A percentile compares a stretch with the other conserved stretches of the same genome.
Conservation (phyloP, 1,284 basidiomycete genomes). For the Exsudoporus floridanus region DNA sequence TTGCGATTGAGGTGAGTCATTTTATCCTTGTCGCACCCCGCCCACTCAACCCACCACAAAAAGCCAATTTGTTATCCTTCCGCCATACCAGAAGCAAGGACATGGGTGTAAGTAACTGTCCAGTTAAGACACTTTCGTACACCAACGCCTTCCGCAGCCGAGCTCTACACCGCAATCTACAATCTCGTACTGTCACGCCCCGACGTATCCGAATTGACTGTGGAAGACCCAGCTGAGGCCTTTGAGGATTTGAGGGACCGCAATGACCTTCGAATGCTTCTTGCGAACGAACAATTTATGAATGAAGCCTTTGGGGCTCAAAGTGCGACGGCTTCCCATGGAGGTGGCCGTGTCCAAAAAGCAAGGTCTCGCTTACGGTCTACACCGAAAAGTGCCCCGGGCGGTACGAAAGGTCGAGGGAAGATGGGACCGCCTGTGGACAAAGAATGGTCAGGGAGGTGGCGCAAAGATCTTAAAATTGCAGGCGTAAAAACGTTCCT, state of each 20-base stretch:
- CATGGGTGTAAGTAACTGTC: slow-evolving; percentile 74
- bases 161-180: slow-evolving; percentile 87
- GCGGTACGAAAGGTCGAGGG: slow-evolving; percentile 43
- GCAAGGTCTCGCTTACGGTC: slow-evolving; percentile 38
- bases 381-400: slow-evolving; percentile 34
- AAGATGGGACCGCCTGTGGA: slow-evolving; percentile 78
- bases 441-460: slow-evolving; percentile 76
- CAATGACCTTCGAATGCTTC: slow-evolving; percentile 85
- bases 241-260: slow-evolving; percentile 94
- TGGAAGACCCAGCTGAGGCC: slow-evolving; percentile 96
- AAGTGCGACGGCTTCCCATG: slow-evolving; percentile 33
- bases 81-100: slow-evolving; percentile 86
- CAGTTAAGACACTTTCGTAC: not conserved
- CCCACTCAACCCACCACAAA: slow-evolving; percentile 27
- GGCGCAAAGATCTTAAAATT: slow-evolving; percentile 84
- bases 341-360: slow-evolving; percentile 46
- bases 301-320: slow-evolving; percentile 51
- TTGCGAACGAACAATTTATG: slow-evolving; percentile 63
- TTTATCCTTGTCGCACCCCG: not conserved
- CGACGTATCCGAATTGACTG: slow-evolving; percentile 84
- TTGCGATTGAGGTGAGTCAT: slow-evolving; percentile 75
- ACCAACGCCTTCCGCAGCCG: slow-evolving; percentile 49
- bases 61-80: slow-evolving; percentile 90
- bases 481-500: slow-evolving; percentile 62
- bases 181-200: slow-evolving; percentile 67